phyloP scores from a whole-genome alignment of 768 basidiomycete species.

The Pilatotrama ljubarskyi region DNA sequence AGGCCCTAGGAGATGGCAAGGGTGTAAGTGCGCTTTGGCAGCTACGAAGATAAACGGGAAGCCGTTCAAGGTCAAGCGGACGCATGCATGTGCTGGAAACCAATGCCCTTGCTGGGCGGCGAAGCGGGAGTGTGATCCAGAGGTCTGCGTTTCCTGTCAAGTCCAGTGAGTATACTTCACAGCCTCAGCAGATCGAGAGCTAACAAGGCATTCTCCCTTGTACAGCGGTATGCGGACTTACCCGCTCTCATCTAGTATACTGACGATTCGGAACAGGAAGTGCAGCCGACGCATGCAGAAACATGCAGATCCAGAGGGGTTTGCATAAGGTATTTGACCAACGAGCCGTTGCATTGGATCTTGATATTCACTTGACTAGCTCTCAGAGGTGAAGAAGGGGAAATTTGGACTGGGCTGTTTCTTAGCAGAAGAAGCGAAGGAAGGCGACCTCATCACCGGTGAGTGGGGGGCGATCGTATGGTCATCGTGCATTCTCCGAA shows the following conservation, averaged over 20 bases:
- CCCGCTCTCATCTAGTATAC: neutral
- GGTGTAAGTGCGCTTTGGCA: constrained; percentile 49
- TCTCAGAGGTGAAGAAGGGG: constrained; percentile 18
- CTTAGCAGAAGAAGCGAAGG: constrained; percentile 42
- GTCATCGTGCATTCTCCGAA: no score
- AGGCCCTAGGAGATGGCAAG: constrained; percentile 58
- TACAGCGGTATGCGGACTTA: neutral
- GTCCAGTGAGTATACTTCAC: neutral
- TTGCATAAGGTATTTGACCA: constrained; percentile 33
- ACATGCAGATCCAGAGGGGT: constrained; percentile 50
- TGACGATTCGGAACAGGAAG: neutral
- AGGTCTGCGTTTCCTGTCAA: constrained; percentile 46
- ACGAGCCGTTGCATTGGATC: no score
- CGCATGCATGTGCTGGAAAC: constrained; percentile 39
- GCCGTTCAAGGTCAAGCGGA: constrained; percentile 19
- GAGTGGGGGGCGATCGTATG: neutral
- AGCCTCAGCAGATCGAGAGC: neutral
- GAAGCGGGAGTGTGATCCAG: constrained; percentile 67
- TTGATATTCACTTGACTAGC: constrained; percentile 1
- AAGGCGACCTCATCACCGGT: constrained; percentile 41
- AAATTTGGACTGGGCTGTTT: constrained; percentile 51
- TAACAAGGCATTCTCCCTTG: no score
- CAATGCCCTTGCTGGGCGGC: constrained; percentile 54
- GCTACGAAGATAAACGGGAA: neutral
- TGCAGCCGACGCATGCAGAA: constrained; percentile 39